Evolutionary conservation across 2,329 filamentous ascomycete species (phyloP), one percentile per base, ranked within the genome.

Genomic region (Sporothrix pallida): DNA sequence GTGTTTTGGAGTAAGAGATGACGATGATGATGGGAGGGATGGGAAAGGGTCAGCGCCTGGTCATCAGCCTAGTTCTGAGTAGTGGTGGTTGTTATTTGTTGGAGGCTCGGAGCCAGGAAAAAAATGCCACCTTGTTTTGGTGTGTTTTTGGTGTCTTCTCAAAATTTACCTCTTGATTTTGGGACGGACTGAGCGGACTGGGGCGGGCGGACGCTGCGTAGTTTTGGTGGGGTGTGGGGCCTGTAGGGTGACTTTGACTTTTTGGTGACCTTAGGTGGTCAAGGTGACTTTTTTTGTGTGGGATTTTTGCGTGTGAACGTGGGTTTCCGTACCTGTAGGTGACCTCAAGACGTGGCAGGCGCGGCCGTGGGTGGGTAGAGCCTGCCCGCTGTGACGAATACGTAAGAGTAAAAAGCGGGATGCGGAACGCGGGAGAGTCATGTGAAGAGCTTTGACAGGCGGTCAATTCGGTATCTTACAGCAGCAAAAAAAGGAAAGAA

Each of bases 391-490:
- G 60, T 52, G 65, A 73, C 54, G 44, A 60, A 70, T 70, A 67
- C 67, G 67, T 50, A 63, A 56, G 67, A 54, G 31, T 37, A 69
- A 71, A 74, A 74, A 68, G 69, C 72, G 69, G 69, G 72, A 68
- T 58, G 26, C 52, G 65, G 31, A 37, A 48, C 48, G 67, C 67
- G 48, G 67, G 67, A 67, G 72, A 69, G 71, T 73, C 71, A 73
- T 69, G 54, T 71, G 69, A 71, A 58, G 48, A 31, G 69, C 54
- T 17, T 37, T 50, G 60, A 12, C 71, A 31, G 70, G 67, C 23
- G 44, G 46, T n/a, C 44, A 52, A 37, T 37, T 37, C 31, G 31
- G 31, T 37, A 37, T 37, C 31, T 37, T 37, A 37, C 4, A 37
- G 7, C 31, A 7, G 31, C 31, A 37, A 37, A 37, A 26, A 26